Base-by-base conservation (phyloP, 2,329 filamentous ascomycete species). In the Colletotrichum somersetense region DNA sequence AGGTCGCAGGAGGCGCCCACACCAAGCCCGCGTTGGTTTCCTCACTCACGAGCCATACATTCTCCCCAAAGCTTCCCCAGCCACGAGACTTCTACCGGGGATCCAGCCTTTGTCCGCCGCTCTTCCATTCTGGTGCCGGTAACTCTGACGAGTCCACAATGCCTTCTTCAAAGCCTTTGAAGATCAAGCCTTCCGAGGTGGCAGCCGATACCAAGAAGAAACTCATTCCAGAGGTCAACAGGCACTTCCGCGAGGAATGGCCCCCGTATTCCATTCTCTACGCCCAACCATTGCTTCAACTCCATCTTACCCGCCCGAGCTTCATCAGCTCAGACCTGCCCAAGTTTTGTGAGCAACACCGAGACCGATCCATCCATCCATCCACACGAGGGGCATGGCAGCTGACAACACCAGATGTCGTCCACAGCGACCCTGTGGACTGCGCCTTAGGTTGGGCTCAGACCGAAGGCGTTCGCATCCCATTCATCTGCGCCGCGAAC, bases 401-500 rank as follows among this genome's bases (percentile, higher is more conserved):
- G 38, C 66, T 72, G 23, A 72, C 26, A 26, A 14, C 14, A 16
- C 14, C n/a, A 72, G 82, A 74, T 75, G 80, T 79, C 42, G 33
- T 50, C 20, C 44, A 62, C 35, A 50, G 63, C 12, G 52, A 62
- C 30, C 46, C 62, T 62, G 63, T 72, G 35, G 71, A 72, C 42
- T 62, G 53, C 44, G 63, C 63, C 10, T 59, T 73, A 8, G 67
- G 71, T 26, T 73, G 71, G 71, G 71, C 71, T 14, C 62, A 71
- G 57, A 66, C 61, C 2, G 71, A 73, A 52, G 67, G 71, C 2
- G 77, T 83, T 48, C 80, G 83, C 3, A 87, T 93, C 67, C 90
- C 91, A 0, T 91, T 93, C 71, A 89, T 94, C 73, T 93, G 92
- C 75, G 88, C 90, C 67, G 93, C 93, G 59, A 93, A 95, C 81